Conservation (phyloP, 2,329 filamentous ascomycete genomes). For the Escovopsis sp. region DNA sequence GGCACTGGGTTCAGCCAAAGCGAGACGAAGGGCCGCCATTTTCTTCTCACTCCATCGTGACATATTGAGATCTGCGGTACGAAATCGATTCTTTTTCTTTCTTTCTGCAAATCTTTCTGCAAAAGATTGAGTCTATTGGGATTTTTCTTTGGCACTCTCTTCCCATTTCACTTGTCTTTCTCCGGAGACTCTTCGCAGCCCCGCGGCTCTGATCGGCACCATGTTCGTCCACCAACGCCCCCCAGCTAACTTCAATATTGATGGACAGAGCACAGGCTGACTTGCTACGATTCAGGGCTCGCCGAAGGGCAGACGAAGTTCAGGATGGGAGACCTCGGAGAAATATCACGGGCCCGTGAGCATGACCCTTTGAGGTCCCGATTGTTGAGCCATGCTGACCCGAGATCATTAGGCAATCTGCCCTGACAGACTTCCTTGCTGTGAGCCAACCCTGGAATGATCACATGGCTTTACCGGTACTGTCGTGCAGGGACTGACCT, state of each 20-base stretch:
- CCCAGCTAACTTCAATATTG: neutral
- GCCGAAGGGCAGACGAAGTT: slow-evolving; percentile 7
- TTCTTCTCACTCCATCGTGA: neutral
- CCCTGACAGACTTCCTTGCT: slow-evolving; percentile 38
- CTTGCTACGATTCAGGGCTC: slow-evolving; percentile 4
- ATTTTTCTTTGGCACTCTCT: too few species aligned
- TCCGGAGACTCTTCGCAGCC: neutral
- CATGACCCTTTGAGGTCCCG: neutral
- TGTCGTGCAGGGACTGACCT: slow-evolving; percentile 8
- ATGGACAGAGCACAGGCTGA: neutral
- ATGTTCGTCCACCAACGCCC: slow-evolving; percentile 1
- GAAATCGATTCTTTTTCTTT: too few species aligned
- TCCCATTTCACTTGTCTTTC: too few species aligned
- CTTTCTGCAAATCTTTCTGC: too few species aligned
- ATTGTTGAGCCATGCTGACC: slow-evolving; percentile 4
- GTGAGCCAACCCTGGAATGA: slow-evolving; percentile 31
- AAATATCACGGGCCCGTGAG: slow-evolving; percentile 26
- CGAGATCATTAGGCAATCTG: slow-evolving; percentile 27
- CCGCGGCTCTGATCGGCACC: neutral
- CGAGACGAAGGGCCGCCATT: slow-evolving; percentile 1
- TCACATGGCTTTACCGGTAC: slow-evolving; percentile 38
- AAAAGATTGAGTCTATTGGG: too few species aligned
- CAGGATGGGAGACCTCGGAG: slow-evolving; percentile 13
- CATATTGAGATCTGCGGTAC: too few species aligned
- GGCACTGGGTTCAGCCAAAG: slow-evolving; percentile 8